Evolutionary conservation across 805 yeast species (phyloP).

Genomic region (Myxozyma geophila): DNA sequence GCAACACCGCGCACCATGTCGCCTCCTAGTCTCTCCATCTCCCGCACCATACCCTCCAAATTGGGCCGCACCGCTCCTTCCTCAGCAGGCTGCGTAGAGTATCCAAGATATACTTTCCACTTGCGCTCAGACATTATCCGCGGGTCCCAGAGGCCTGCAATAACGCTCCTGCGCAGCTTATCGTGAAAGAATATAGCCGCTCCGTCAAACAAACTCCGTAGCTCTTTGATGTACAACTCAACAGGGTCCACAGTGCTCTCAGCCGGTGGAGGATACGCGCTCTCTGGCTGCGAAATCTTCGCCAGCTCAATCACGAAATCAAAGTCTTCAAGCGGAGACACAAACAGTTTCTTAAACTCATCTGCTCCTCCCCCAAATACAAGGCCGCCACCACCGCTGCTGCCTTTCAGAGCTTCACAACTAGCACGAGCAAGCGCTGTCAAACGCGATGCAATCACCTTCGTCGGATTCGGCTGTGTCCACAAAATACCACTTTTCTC

Average conservation of each 20-base stretch:
- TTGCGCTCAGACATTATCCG: constrained; percentile 60
- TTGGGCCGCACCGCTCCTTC: constrained; percentile 43
- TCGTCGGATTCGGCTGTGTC: constrained; percentile 63
- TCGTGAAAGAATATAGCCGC: constrained; percentile 69
- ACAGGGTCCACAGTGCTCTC: constrained; percentile 14
- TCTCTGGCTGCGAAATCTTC: constrained; percentile 47
- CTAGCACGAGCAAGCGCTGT: constrained; percentile 87
- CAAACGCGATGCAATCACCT: constrained; percentile 83
- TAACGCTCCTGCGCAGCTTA: constrained; percentile 61
- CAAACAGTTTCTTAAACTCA: constrained; percentile 53
- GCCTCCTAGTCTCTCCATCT: constrained; percentile 56
- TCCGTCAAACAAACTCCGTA: constrained; percentile 47
- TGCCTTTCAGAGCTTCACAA: constrained; percentile 48
- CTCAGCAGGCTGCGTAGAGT: constrained; percentile 63
- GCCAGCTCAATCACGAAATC: constrained; percentile 74
- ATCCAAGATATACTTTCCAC: constrained; percentile 80
- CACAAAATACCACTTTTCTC: constrained; percentile 88
- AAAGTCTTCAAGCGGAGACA: constrained; percentile 82
- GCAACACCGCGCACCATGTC: constrained; percentile 42
- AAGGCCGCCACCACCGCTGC: constrained; percentile 33
- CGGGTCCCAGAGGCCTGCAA: constrained; percentile 84
- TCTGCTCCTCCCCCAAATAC: constrained; percentile 4
- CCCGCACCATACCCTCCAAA: constrained; percentile 57
- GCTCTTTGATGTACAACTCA: constrained; percentile 27
- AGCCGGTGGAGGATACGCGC: constrained; percentile 17